Percentiles rank a stretch among this genome's conserved stretches.
Conservation (phyloP, 345 rosid species). For the Laguncularia racemosa region DNA sequence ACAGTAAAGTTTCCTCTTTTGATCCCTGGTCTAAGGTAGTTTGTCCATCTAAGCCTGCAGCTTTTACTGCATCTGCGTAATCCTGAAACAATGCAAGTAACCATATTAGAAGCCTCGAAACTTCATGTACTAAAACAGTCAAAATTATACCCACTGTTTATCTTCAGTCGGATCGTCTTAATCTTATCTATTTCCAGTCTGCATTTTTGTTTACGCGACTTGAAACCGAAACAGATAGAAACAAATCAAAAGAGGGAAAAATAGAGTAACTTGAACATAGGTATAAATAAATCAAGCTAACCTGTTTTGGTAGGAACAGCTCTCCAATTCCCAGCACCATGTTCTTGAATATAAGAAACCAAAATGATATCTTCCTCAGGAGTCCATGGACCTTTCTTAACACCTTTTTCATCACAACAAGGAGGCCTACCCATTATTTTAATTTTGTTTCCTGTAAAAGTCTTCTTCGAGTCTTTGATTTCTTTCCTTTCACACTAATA, state of each 20-base stretch:
- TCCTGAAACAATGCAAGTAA: constrained; percentile 16
- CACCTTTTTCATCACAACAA: constrained; percentile 31
- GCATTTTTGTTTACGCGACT: not conserved
- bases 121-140: not conserved
- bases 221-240: not conserved
- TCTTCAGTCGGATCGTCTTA: too few relatives aligned
- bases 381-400: constrained; percentile 45
- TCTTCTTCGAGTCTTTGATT: constrained; percentile 5
- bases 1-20: constrained; percentile 35
- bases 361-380: constrained; percentile 38
- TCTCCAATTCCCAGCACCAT: constrained; percentile 42
- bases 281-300: not conserved
- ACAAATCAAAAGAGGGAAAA: not conserved
- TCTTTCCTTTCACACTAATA: not conserved
- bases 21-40: constrained; percentile 37
- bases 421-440: constrained; percentile 34
- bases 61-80: constrained; percentile 41
- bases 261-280: too few relatives aligned
- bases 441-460: not conserved
- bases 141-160: not conserved
- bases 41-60: constrained; percentile 44
- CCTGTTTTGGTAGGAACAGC: constrained; percentile 31
- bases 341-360: constrained; percentile 35
- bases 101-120: not conserved
- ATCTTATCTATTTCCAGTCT: too few relatives aligned